These are phyloP conservation scores for Puccinia polysora DNA, from an alignment of 1,284 basidiomycete genomes.

Conservation along the genomic window DNA sequence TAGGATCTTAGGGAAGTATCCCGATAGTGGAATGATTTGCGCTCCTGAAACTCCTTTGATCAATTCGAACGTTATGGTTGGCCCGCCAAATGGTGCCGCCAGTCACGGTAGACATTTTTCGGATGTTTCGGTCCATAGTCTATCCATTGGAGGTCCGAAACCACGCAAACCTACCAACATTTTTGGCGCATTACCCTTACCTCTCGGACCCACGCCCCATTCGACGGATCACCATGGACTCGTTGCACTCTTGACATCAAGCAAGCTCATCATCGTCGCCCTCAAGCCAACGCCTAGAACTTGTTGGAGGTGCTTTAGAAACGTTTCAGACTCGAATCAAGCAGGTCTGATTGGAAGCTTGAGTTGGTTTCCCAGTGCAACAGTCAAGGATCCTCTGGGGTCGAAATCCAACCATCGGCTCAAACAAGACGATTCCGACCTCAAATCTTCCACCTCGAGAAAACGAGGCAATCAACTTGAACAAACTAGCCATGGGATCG, in stretches of 20 bases:
- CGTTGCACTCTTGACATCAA: conserved; percentile 78
- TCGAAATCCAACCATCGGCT: not conserved
- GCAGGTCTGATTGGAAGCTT: conserved; percentile 15
- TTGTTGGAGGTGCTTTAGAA: conserved; percentile 68
- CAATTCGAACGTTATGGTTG: too few relatives aligned
- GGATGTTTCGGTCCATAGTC: conserved; percentile 25
- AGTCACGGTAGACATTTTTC: conserved; percentile 29
- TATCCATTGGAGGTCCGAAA: conserved; percentile 1
- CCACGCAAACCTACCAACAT: conserved; percentile 59
- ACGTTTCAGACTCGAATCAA: conserved; percentile 24
- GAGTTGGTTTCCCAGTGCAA: conserved; percentile 38
- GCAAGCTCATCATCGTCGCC: conserved; percentile 87
- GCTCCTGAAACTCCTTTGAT: too few relatives aligned
- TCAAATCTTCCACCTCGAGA: not conserved
- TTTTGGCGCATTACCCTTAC: conserved; percentile 73
- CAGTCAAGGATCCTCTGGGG: conserved; percentile 16
- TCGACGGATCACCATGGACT: conserved; percentile 76
- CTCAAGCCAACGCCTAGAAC: conserved; percentile 86
- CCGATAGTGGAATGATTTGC: conserved; percentile 58
- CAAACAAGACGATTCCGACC: not conserved
- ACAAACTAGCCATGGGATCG: not conserved
- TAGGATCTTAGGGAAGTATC: conserved; percentile 86
- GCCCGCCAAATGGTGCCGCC: not conserved
- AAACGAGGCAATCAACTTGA: not conserved
- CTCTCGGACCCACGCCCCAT: conserved; percentile 71